Evolutionary conservation across 345 rosid genomes (phyloP).

Genomic region (Gossypium herbaceum): DNA sequence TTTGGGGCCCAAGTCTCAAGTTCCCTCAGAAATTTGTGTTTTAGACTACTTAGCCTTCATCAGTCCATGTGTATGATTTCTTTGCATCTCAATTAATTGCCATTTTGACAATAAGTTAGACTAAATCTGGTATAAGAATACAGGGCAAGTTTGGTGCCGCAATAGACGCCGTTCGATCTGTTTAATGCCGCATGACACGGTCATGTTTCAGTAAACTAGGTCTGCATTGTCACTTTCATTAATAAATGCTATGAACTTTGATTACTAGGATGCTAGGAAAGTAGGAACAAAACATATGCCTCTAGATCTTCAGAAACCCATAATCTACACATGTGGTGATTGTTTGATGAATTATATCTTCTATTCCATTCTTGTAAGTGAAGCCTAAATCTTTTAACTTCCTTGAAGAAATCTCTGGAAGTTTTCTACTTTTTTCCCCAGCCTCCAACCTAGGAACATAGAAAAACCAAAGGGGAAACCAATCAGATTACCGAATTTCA

Average conservation of each 20-base stretch:
- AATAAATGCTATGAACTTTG: constrained; percentile 16
- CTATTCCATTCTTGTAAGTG: constrained; percentile 44
- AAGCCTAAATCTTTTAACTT: constrained; percentile 65
- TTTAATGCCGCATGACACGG: not conserved
- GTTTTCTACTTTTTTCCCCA: constrained; percentile 24
- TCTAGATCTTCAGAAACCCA: constrained; percentile 29
- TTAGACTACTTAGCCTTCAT: not conserved
- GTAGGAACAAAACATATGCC: constrained; percentile 17
- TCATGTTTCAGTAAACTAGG: not conserved
- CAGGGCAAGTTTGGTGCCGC: constrained; percentile 1
- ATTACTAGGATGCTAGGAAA: constrained; percentile 3
- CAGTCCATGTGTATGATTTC: not conserved
- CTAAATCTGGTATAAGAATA: not conserved
- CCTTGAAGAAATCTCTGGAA: constrained; percentile 65
- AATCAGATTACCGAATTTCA: not conserved
- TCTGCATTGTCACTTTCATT: not conserved
- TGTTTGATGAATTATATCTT: constrained; percentile 51
- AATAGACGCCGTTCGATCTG: not conserved
- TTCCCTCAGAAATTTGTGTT: not conserved
- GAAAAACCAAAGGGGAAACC: not conserved
- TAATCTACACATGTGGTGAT: constrained; percentile 32
- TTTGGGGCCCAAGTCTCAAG: constrained; percentile 13
- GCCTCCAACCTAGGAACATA: constrained; percentile 31
- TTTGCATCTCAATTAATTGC: constrained; percentile 7
- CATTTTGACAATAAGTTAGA: not conserved